These are phyloP conservation scores for Diaporthe amygdali DNA, from an alignment of 2,329 filamentous ascomycete genomes.

Conservation along the genomic window DNA sequence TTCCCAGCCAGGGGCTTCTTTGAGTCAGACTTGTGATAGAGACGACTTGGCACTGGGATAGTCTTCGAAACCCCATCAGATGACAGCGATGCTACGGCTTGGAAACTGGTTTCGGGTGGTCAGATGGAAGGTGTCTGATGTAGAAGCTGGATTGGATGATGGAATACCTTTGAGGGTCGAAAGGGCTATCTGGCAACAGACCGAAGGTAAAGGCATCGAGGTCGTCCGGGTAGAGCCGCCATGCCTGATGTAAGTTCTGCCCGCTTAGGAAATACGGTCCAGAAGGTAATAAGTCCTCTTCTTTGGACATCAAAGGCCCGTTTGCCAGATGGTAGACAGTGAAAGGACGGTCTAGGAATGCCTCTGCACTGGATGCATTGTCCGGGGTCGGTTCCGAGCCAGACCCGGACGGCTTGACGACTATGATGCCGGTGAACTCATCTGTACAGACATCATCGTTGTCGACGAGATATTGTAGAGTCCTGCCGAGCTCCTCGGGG, in stretches of 20 bases:
- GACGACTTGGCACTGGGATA: slow-evolving; percentile 24
- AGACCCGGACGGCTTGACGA: slow-evolving; percentile 41
- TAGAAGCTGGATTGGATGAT: not conserved
- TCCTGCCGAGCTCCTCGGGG: slow-evolving; percentile 37
- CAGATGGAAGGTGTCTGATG: not conserved
- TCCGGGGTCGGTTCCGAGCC: not conserved
- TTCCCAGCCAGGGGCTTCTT: slow-evolving; percentile 42
- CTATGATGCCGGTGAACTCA: slow-evolving; percentile 43
- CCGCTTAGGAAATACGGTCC: slow-evolving; percentile 48
- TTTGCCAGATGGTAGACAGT: slow-evolving; percentile 7
- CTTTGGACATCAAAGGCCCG: not conserved
- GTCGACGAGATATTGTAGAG: slow-evolving; percentile 37
- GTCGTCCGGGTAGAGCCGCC: slow-evolving; percentile 45
- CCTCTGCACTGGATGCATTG: not conserved
- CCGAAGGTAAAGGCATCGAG: slow-evolving; percentile 42
- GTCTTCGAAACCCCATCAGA: slow-evolving; percentile 32
- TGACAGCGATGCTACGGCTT: slow-evolving; percentile 34
- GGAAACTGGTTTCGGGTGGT: slow-evolving; percentile 32
- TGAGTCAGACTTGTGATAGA: slow-evolving; percentile 10
- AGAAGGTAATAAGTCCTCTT: slow-evolving; percentile 36
- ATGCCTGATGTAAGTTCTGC: slow-evolving; percentile 46
- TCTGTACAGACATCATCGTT: slow-evolving; percentile 45
- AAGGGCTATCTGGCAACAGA: slow-evolving; percentile 41
- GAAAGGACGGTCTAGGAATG: not conserved
- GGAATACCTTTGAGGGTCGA: slow-evolving; percentile 20